phyloP scores from a whole-genome alignment of 2,329 filamentous ascomycete genomes.

The Aspergillus neoniger region DNA sequence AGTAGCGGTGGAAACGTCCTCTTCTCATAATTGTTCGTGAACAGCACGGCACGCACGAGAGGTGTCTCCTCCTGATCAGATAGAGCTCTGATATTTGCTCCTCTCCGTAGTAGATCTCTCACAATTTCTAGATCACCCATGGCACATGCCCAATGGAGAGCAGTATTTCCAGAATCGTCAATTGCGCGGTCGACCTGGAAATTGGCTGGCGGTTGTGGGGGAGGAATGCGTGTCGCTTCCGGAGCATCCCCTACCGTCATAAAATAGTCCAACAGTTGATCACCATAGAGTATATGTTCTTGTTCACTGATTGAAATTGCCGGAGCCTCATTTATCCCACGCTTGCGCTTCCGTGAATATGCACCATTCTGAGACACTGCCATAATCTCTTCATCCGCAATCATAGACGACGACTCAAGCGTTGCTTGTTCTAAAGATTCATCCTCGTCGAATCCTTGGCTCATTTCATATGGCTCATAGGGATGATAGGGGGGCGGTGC shows the following conservation, averaged over 20 bases:
- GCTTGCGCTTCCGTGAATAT: constrained; percentile 71
- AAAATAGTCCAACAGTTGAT: constrained; percentile 94
- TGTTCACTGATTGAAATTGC: constrained; percentile 66
- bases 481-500: constrained; percentile 40
- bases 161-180: constrained; percentile 88
- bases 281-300: constrained; percentile 86
- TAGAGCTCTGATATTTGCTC: constrained; percentile 70
- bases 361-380: constrained; percentile 66
- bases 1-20: constrained; percentile 84
- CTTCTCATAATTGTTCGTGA: constrained; percentile 96
- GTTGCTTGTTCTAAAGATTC: constrained; percentile 83
- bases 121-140: constrained; percentile 97
- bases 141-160: constrained; percentile 93
- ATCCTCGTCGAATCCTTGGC: constrained; percentile 67
- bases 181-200: constrained; percentile 92
- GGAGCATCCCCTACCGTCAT: constrained; percentile 79
- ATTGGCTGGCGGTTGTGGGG: constrained; percentile 78
- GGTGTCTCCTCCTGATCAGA: constrained; percentile 80
- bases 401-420: constrained; percentile 79
- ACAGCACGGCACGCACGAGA: constrained; percentile 89
- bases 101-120: constrained; percentile 78
- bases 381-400: constrained; percentile 78
- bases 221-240: constrained; percentile 56
- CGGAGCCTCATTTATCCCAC: constrained; percentile 64
- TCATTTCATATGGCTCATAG: constrained; percentile 69